Conservation (phyloP, 1,284 basidiomycete genomes). For the Gomphus sp. region DNA sequence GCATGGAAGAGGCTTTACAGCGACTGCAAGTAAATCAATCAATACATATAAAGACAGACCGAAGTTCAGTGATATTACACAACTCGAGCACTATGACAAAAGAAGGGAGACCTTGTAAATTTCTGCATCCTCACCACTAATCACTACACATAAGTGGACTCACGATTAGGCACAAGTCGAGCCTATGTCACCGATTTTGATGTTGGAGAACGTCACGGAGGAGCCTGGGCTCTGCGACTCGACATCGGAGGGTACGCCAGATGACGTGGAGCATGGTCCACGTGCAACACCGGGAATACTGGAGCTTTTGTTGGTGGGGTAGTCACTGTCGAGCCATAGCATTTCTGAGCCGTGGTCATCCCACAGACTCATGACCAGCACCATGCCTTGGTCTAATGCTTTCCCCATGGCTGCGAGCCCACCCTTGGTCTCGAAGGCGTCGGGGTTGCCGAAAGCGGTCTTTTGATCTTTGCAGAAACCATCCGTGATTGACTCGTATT, state of each 20-base stretch:
- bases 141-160: no score
- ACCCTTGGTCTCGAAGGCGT: slow-evolving; percentile 36
- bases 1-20: no score
- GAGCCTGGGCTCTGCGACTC: slow-evolving; percentile 31
- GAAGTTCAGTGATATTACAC: background rate
- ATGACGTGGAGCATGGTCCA: slow-evolving; percentile 41
- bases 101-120: background rate
- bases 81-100: background rate
- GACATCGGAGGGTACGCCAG: slow-evolving; percentile 37
- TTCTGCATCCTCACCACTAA: no score
- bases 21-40: background rate
- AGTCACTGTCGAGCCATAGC: slow-evolving; percentile 53
- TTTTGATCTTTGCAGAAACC: slow-evolving; percentile 34
- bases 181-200: slow-evolving; percentile 44
- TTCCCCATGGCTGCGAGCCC: slow-evolving; percentile 35
- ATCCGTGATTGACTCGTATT: slow-evolving; percentile 30
- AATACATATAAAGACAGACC: background rate
- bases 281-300: slow-evolving; percentile 39
- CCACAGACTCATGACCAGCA: slow-evolving; percentile 46
- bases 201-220: slow-evolving; percentile 46
- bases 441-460: slow-evolving; percentile 32
- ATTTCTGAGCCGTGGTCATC: slow-evolving; percentile 47
- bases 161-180: slow-evolving; percentile 29
- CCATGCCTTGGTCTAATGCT: slow-evolving; percentile 38
- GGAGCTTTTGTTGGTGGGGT: slow-evolving; percentile 34